A percentile compares a stretch with the other conserved stretches of the same genome.
Conservation (phyloP, 495 filamentous ascomycete species). For the Hyphodiscus hymeniophilus region DNA sequence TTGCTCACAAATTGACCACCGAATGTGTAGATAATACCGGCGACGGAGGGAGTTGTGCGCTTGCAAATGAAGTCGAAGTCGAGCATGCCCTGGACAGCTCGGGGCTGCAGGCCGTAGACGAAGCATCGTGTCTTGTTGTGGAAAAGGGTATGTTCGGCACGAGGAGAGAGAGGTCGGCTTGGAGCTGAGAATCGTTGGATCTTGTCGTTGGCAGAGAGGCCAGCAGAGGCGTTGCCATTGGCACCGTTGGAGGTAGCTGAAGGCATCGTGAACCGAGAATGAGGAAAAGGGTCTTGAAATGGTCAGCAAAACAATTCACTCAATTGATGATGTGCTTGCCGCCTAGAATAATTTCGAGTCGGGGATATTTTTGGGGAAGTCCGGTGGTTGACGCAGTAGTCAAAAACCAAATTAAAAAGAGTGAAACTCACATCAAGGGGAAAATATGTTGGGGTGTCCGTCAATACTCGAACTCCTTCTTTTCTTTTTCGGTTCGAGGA, state of each 20-base stretch:
- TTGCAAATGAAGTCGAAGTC: constrained; percentile 99
- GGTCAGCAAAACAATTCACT: too few species aligned
- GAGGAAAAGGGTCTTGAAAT: constrained; percentile 5
- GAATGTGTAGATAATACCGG: constrained; percentile 99
- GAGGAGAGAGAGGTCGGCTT: constrained; percentile 83
- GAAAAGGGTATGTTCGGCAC: constrained; percentile 79
- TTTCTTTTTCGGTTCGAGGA: not conserved
- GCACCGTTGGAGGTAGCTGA: constrained; percentile 28
- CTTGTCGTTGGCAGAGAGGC: constrained; percentile 86
- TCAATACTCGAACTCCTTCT: not conserved
- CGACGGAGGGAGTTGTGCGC: constrained; percentile 89
- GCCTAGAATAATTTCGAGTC: not conserved
- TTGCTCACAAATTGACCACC: constrained; percentile 99
- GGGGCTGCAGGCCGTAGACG: constrained; percentile 96
- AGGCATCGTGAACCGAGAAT: constrained; percentile 34
- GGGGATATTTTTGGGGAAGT: not conserved
- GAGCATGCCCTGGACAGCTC: constrained; percentile 98
- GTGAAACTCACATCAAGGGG: not conserved
- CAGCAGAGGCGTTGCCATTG: constrained; percentile 28
- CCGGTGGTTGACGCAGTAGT: not conserved
- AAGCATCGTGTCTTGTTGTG: constrained; percentile 99
- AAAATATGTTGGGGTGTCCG: not conserved
- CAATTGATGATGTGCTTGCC: too few species aligned
- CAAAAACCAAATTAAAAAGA: not conserved
- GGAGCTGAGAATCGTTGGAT: constrained; percentile 93